These are phyloP conservation scores for Plantago major DNA, from an alignment of 257 asterid genomes.

Conservation along the genomic window DNA sequence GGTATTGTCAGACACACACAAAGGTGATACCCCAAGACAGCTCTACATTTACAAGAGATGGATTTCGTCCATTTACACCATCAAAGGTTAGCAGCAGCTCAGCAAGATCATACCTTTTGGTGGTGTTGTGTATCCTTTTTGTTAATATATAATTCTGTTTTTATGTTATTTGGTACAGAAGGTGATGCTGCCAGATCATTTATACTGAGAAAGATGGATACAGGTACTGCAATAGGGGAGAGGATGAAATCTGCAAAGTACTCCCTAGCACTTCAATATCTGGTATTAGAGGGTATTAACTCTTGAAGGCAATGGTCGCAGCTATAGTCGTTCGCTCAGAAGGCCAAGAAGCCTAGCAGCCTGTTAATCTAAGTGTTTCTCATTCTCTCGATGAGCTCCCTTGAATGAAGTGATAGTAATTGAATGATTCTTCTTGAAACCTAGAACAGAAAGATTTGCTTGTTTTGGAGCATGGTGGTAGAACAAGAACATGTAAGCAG, in stretches of 20 bases:
- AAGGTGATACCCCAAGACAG: constrained; percentile 71
- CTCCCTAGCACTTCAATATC: constrained; percentile 77
- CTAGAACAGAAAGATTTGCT: too few relatives aligned
- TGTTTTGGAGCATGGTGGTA: too few relatives aligned
- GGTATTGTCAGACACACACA: constrained; percentile 72
- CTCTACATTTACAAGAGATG: constrained; percentile 86
- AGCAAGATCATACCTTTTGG: neutral
- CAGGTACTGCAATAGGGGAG: constrained; percentile 20
- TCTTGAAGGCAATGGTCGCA: neutral
- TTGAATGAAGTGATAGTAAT: too few relatives aligned
- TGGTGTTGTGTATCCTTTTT: neutral
- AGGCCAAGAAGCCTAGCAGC: too few relatives aligned
- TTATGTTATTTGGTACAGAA: constrained; percentile 19
- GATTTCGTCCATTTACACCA: constrained; percentile 71
- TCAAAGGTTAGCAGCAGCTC: constrained; percentile 38
- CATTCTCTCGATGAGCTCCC: too few relatives aligned
- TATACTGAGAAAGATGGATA: constrained; percentile 40
- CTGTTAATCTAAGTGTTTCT: too few relatives aligned
- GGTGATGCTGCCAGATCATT: constrained; percentile 61
- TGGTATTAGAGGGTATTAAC: constrained; percentile 58
- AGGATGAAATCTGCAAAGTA: constrained; percentile 50
- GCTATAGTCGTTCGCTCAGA: too few relatives aligned
- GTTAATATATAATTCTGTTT: neutral
- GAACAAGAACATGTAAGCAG: too few relatives aligned
- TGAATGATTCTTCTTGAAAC: too few relatives aligned